phyloP scores from a whole-genome alignment of 176 grass and related monocot species.

The Thalia dealbata region DNA sequence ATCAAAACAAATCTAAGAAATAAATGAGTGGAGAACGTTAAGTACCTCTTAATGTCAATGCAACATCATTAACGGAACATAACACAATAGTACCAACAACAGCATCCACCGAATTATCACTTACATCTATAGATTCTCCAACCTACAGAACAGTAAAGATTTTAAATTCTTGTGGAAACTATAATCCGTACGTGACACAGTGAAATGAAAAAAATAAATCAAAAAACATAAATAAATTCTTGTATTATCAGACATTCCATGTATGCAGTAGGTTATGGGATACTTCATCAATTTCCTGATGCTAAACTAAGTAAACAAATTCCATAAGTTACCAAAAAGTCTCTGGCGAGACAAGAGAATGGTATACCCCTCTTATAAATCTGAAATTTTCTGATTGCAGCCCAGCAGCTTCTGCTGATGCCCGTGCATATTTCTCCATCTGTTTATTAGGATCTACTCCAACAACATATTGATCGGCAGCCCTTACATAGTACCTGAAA shows the following conservation, averaged over 20 bases:
- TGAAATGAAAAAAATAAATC: too few species aligned
- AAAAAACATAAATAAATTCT: not conserved
- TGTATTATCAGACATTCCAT: not conserved
- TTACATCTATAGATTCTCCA: slow-evolving; percentile 53
- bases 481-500: slow-evolving; percentile 64
- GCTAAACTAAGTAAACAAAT: not conserved
- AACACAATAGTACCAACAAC: slow-evolving; percentile 74
- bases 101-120: slow-evolving; percentile 66
- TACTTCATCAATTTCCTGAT: not conserved
- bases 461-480: slow-evolving; percentile 24
- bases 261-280: not conserved
- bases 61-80: slow-evolving; percentile 55
- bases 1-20: not conserved
- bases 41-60: slow-evolving; percentile 53
- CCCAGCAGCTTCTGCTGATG: slow-evolving; percentile 45
- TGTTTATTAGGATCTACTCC: slow-evolving; percentile 82
- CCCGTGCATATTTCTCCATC: slow-evolving; percentile 72
- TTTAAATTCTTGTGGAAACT: not conserved
- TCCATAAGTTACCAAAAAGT: not conserved
- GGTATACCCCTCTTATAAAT: slow-evolving; percentile 60
- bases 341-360: not conserved
- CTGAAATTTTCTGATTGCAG: slow-evolving; percentile 45
- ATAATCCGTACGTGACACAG: too few species aligned
- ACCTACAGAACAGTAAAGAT: slow-evolving; percentile 38
- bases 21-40: not conserved